Conservation (phyloP, 352 stramenopile species). For the Globisporangium mamillatum region DNA sequence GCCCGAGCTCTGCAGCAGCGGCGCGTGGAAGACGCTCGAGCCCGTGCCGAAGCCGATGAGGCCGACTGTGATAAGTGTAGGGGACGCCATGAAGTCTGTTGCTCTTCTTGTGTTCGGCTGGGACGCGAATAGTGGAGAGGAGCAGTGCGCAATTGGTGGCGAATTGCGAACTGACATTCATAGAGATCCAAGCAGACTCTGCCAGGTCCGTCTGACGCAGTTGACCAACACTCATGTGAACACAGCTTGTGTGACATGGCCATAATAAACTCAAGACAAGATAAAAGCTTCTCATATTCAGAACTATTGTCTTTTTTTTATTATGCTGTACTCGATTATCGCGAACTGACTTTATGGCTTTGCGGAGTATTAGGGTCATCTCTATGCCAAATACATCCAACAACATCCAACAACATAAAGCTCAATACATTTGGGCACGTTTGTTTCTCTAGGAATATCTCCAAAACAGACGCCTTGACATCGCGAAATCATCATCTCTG, state of each 20-base stretch:
- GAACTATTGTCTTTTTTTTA: background rate
- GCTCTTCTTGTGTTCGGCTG: background rate
- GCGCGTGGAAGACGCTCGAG: constrained; percentile 73
- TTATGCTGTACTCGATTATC: background rate
- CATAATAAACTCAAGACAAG: background rate
- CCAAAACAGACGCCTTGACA: too few species aligned
- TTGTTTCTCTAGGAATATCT: too few species aligned
- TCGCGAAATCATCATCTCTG: too few species aligned
- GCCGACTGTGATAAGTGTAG: constrained; percentile 42
- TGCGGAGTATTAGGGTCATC: background rate
- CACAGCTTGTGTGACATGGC: background rate
- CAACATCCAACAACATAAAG: background rate
- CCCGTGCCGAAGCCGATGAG: constrained; percentile 72
- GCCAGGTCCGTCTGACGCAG: background rate
- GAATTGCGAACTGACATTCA: constrained; percentile 6
- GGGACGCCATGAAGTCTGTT: background rate
- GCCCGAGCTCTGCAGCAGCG: constrained; percentile 55
- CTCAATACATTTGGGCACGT: too few species aligned
- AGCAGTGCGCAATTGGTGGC: background rate
- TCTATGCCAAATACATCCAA: background rate
- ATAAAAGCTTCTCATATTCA: background rate
- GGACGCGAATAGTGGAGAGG: background rate
- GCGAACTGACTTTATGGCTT: background rate
- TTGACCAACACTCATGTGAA: constrained; percentile 3
- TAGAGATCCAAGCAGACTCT: background rate